Conservation (phyloP, 768 basidiomycete genomes). For the Tricholoma saponaceum region DNA sequence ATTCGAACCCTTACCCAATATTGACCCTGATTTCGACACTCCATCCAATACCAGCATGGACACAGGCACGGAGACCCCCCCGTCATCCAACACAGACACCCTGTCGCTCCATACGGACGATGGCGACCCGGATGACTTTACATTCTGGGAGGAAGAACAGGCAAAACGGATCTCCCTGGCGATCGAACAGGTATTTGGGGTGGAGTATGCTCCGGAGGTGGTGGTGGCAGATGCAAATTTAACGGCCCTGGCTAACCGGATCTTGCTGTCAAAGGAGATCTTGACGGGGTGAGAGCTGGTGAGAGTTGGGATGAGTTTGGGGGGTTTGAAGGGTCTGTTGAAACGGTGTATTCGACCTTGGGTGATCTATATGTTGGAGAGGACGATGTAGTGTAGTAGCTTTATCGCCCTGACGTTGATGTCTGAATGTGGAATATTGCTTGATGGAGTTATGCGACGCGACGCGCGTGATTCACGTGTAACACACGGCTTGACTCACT, state of each 20-base stretch:
- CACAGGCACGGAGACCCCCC: background rate
- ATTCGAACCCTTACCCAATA: no score
- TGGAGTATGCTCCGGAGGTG: conserved; percentile 88
- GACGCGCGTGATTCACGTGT: background rate
- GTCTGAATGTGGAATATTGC: background rate
- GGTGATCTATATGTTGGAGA: no score
- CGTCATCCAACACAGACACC: background rate
- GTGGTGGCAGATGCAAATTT: conserved; percentile 93
- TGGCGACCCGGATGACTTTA: conserved; percentile 87
- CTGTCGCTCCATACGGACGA: conserved; percentile 26
- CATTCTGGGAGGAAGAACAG: conserved; percentile 88
- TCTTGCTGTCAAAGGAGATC: conserved; percentile 72
- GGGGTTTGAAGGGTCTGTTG: no score
- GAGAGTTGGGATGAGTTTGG: no score
- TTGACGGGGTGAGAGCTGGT: conserved; percentile 18
- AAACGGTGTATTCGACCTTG: no score
- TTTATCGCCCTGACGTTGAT: no score
- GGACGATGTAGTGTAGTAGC: background rate
- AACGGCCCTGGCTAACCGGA: conserved; percentile 76
- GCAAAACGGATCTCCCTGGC: conserved; percentile 83
- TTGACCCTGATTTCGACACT: background rate
- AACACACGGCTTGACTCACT: background rate
- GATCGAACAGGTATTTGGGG: conserved; percentile 77
- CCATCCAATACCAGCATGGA: background rate
- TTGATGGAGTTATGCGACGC: background rate